A percentile compares a stretch with the other conserved stretches of the same genome.
These are phyloP conservation scores for Arachis hypogaea DNA, from an alignment of 306 rosid genomes.

Conservation along the genomic window DNA sequence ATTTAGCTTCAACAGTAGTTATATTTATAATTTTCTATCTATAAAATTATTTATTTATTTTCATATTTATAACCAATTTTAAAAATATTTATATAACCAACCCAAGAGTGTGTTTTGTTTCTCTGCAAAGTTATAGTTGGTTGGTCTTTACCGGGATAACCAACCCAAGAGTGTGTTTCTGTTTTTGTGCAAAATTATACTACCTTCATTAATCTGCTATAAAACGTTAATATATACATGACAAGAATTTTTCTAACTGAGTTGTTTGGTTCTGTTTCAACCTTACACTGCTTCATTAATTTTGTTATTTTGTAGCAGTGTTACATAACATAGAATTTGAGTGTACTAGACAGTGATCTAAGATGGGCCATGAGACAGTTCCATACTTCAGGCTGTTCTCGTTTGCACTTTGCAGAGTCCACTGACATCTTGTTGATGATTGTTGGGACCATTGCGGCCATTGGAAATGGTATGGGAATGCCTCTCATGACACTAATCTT, in stretches of 20 bases:
- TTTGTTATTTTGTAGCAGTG: slow-evolving; percentile 1
- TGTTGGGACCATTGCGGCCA: slow-evolving; percentile 46
- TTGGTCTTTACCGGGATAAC: neutral
- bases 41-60: too few relatives aligned
- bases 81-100: too few relatives aligned
- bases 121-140: neutral
- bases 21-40: too few relatives aligned
- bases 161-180: too few relatives aligned
- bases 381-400: slow-evolving; percentile 65
- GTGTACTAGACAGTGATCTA: neutral
- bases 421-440: slow-evolving; percentile 50
- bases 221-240: neutral
- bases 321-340: slow-evolving; percentile 17
- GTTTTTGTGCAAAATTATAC: too few relatives aligned
- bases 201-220: slow-evolving; percentile 27
- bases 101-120: neutral
- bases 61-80: neutral
- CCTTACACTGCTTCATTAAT: neutral
- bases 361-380: slow-evolving; percentile 53
- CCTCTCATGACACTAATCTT: slow-evolving; percentile 48
- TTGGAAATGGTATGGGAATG: slow-evolving; percentile 49
- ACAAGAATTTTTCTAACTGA: neutral
- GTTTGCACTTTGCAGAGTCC: slow-evolving; percentile 72
- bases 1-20: too few relatives aligned
- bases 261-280: slow-evolving; percentile 4